A percentile compares a stretch with the other conserved stretches of the same genome.
phyloP scores from a whole-genome alignment of 768 basidiomycete species.

The Infundibulicybe gibba region DNA sequence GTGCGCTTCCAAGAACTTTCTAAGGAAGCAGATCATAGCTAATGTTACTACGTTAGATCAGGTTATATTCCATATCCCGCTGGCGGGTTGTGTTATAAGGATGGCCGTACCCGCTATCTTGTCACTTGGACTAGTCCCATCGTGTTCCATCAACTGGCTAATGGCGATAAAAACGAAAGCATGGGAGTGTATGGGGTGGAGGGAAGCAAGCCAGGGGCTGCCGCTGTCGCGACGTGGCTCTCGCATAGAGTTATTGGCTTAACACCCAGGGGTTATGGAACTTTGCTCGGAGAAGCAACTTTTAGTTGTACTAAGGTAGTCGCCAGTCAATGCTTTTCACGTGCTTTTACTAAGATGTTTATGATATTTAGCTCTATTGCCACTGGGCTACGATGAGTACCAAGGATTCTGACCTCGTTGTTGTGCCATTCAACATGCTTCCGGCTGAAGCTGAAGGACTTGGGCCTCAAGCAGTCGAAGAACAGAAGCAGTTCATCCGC shows the following conservation, averaged over 20 bases:
- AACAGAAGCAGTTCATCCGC: constrained; percentile 11
- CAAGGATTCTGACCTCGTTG: constrained; percentile 24
- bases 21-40: no score
- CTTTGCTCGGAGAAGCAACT: constrained; percentile 31
- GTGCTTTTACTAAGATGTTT: neutral
- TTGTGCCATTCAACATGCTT: constrained; percentile 36
- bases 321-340: neutral
- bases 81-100: constrained; percentile 35
- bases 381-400: constrained; percentile 38
- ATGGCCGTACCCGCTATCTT: constrained; percentile 30
- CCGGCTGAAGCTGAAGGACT: constrained; percentile 23
- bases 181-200: constrained; percentile 45
- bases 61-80: constrained; percentile 42
- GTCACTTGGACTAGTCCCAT: constrained; percentile 34
- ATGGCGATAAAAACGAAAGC: constrained; percentile 11
- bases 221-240: constrained; percentile 31
- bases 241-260: constrained; percentile 36
- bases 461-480: constrained; percentile 21
- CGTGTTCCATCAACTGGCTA: constrained; percentile 15
- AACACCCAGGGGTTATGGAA: constrained; percentile 31
- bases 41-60: no score
- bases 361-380: constrained; percentile 24
- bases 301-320: constrained; percentile 32
- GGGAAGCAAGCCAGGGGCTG: constrained; percentile 48
- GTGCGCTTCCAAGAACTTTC: constrained; percentile 4